Percentiles rank a stretch among this genome's conserved stretches.
Conservation (phyloP, 768 basidiomycete genomes). For the Suillus plorans region DNA sequence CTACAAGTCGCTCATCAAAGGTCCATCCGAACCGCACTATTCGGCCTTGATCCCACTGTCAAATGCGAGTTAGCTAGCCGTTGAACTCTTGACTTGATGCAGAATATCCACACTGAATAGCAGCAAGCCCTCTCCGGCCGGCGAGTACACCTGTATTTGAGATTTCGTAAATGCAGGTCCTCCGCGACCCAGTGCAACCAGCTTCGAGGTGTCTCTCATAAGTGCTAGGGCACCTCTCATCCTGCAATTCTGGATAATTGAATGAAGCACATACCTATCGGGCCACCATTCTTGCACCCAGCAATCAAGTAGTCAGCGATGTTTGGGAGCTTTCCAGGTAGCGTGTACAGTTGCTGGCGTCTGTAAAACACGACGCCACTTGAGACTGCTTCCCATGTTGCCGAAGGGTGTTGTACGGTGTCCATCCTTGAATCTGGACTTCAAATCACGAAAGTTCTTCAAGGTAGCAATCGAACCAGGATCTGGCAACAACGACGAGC, state of each 20-base stretch:
- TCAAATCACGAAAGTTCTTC: neutral
- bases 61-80: slow-evolving; percentile 16
- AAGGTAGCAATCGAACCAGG: neutral
- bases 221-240: slow-evolving; percentile 52
- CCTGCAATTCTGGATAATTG: slow-evolving; percentile 7
- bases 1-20: slow-evolving; percentile 73
- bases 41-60: slow-evolving; percentile 87
- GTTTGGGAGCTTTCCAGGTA: slow-evolving; percentile 75
- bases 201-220: slow-evolving; percentile 81
- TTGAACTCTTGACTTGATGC: neutral
- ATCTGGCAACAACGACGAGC: neutral
- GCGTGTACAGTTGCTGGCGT: slow-evolving; percentile 80
- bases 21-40: slow-evolving; percentile 87
- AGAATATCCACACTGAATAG: slow-evolving; percentile 67
- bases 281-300: slow-evolving; percentile 85
- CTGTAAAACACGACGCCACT: slow-evolving; percentile 87
- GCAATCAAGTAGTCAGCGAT: slow-evolving; percentile 78
- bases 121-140: slow-evolving; percentile 73
- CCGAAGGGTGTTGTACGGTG: slow-evolving; percentile 68
- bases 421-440: slow-evolving; percentile 22
- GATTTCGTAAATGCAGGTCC: slow-evolving; percentile 63
- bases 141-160: slow-evolving; percentile 86
- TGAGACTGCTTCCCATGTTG: slow-evolving; percentile 90
- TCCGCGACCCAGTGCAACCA: slow-evolving; percentile 67
- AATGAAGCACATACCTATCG: slow-evolving; percentile 62